phyloP scores from a whole-genome alignment of 495 filamentous ascomycete genomes.

The Talaromyces borbonicus region DNA sequence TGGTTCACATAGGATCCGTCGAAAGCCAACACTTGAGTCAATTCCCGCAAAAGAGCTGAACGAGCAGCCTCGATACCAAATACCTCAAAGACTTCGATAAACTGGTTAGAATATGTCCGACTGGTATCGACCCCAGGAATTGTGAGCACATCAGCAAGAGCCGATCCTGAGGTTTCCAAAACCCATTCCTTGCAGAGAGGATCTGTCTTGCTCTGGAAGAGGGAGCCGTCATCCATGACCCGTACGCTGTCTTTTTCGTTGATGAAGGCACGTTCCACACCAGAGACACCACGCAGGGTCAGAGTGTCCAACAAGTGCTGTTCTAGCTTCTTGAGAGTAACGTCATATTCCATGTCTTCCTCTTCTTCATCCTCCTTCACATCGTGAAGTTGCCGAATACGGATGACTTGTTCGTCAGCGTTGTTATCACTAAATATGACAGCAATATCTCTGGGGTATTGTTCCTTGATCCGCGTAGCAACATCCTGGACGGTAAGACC shows the following conservation, averaged over 20 bases:
- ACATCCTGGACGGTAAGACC: slow-evolving; percentile 86
- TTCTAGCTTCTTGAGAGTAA: slow-evolving; percentile 82
- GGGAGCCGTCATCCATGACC: slow-evolving; percentile 52
- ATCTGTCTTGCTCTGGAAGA: slow-evolving; percentile 60
- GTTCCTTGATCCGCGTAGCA: slow-evolving; percentile 75
- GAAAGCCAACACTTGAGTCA: slow-evolving; percentile 86
- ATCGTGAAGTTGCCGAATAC: slow-evolving; percentile 70
- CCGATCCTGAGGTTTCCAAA: slow-evolving; percentile 84
- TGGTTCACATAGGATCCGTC: slow-evolving; percentile 99
- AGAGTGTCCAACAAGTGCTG: slow-evolving; percentile 83
- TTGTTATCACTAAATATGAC: slow-evolving; percentile 98
- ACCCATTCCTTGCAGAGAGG: slow-evolving; percentile 80
- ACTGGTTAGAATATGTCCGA: slow-evolving; percentile 90
- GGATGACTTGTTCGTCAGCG: slow-evolving; percentile 88
- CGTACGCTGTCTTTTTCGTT: slow-evolving; percentile 63
- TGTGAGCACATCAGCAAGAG: slow-evolving; percentile 69
- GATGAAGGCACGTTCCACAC: slow-evolving; percentile 86
- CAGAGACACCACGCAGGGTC: slow-evolving; percentile 79
- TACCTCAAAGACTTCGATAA: slow-evolving; percentile 84
- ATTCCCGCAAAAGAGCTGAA: slow-evolving; percentile 71
- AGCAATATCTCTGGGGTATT: slow-evolving; percentile 77
- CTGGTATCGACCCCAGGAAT: slow-evolving; percentile 82
- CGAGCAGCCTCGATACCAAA: slow-evolving; percentile 95
- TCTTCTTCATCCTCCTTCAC: slow-evolving; percentile 69
- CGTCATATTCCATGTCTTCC: slow-evolving; percentile 74